Conservation (phyloP, 306 rosid species). For the Vigna trinervia region DNA sequence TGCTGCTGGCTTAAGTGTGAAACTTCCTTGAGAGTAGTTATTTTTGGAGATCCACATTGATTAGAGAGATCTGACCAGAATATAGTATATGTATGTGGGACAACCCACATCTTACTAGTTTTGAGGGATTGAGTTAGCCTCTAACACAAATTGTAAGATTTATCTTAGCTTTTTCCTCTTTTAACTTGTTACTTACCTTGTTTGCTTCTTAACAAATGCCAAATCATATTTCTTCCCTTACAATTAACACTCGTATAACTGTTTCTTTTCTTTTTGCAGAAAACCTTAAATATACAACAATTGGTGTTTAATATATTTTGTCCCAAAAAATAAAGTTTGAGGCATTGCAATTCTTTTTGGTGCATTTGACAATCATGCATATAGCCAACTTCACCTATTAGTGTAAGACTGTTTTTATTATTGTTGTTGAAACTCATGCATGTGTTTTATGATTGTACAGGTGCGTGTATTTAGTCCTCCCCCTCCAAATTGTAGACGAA, state of each 20-base stretch:
- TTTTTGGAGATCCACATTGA: neutral
- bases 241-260: conserved; percentile 26
- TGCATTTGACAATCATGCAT: conserved; percentile 38
- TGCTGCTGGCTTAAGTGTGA: conserved; percentile 16
- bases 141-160: no score
- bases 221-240: conserved; percentile 29
- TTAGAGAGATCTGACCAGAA: neutral
- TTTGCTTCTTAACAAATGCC: conserved; percentile 27
- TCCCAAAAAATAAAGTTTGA: conserved; percentile 9
- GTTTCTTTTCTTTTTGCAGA: conserved; percentile 10
- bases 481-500: conserved; percentile 90
- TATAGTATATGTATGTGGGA: no score
- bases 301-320: conserved; percentile 30
- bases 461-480: conserved; percentile 93
- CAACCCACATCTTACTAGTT: no score
- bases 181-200: conserved; percentile 31
- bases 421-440: conserved; percentile 42
- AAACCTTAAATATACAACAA: neutral
- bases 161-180: conserved; percentile 29
- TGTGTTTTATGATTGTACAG: conserved; percentile 54
- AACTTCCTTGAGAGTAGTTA: conserved; percentile 25
- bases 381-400: neutral
- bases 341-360: conserved; percentile 19
- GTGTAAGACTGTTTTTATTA: neutral
- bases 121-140: no score